Evolutionary conservation across 2,329 filamentous ascomycete genomes (phyloP), one percentile per base, ranked within the genome.

Genomic region (Clarireedia homoeocarpa): DNA sequence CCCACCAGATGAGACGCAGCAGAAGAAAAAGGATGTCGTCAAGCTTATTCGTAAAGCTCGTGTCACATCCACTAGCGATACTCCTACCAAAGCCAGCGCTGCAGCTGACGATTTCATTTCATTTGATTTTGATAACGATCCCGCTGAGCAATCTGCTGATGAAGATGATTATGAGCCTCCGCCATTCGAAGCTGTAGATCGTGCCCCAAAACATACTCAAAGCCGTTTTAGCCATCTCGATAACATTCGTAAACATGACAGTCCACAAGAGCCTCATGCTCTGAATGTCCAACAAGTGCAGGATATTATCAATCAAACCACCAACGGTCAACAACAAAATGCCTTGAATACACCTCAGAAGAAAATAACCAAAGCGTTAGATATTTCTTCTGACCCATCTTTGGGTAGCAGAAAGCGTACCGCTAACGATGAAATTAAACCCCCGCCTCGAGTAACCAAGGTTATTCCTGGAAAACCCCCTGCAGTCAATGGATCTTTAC

Each of bases 1-100:
- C 7, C 91, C 90, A 6, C 82, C 85, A 0, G 87, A 91, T 61
- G 86, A 91, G 54, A 77, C 75, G 5, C 77, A 81, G 40, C 79
- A 81, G 20, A 95, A 94, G 72, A 90, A 86, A 71, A 85, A 84
- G 63, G 91, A 96, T 62, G 86, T 96, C 40, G 89, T 97, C 38
- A 89, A 95, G 66, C 72, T 96, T 59, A 96, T 97, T 63, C 85
- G 91, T 63, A 96, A 96, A 68, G 89, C 91, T 2, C 88, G 91
- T 48, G 76, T 91, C 36, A 81, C 85, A 39, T 72, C 75, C 3
- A 70, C 73, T 5, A 67, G 72, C 5, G 66, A 65, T 9, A 72
- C 76, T 26, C 75, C 79, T 30, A 71, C 76, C 0, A 73, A 76
- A 10, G 73, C 78, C 1, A 77, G 83, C 23, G 75, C 79, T 1